Evolutionary conservation across 1,139 yeast genomes (phyloP).

Genomic region (Suhomyces anneliseae): DNA sequence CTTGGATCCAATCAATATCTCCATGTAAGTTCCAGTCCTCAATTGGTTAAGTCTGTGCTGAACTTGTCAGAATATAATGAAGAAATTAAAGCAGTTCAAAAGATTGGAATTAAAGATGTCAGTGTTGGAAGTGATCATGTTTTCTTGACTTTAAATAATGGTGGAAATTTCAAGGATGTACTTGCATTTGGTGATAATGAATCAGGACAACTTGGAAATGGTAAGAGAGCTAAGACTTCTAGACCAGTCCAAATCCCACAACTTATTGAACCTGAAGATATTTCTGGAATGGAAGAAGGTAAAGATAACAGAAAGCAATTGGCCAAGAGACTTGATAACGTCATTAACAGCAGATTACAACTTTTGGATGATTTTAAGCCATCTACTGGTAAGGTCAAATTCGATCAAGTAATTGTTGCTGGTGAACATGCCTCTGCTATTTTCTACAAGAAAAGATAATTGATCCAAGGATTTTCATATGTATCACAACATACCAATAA

Average conservation of each 20-base stretch:
- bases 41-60: conserved; percentile 52
- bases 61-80: conserved; percentile 47
- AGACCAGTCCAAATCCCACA: conserved; percentile 58
- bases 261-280: conserved; percentile 55
- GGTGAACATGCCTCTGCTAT: conserved; percentile 66
- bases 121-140: conserved; percentile 67
- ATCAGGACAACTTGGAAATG: conserved; percentile 81
- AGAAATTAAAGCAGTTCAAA: conserved; percentile 26
- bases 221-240: conserved; percentile 60
- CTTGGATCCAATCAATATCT: conserved; percentile 75
- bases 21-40: conserved; percentile 73
- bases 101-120: conserved; percentile 53
- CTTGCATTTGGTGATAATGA: conserved; percentile 83
- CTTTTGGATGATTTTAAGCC: conserved; percentile 31
- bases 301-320: conserved; percentile 19
- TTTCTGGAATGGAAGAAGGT: conserved; percentile 12
- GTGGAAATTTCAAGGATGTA: conserved; percentile 51
- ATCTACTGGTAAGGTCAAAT: conserved; percentile 19
- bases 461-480: neutral
- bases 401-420: conserved; percentile 61
- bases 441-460: conserved; percentile 41
- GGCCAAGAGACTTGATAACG: conserved; percentile 32
- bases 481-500: too few species aligned
- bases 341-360: conserved; percentile 47
- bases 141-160: conserved; percentile 56